Conservation (phyloP, 2,329 filamentous ascomycete species). For the Neocatenulostroma microsporum region DNA sequence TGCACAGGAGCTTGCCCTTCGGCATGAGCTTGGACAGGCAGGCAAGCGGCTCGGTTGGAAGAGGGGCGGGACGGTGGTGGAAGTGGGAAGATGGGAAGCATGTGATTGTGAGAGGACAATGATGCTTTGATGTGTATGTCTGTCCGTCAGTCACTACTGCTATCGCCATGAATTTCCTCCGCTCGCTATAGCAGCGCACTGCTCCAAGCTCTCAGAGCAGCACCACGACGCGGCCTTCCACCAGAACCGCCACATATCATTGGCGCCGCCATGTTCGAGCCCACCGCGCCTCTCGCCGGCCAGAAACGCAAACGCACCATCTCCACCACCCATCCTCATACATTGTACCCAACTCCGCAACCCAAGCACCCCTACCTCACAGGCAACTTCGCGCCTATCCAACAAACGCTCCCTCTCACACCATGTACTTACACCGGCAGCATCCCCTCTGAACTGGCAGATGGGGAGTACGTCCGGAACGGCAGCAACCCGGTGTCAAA, state of each 20-base stretch:
- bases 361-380: constrained; percentile 44
- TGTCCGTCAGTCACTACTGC: too few species aligned
- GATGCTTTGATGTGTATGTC: too few species aligned
- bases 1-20: too few species aligned
- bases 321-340: constrained; percentile 17
- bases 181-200: too few species aligned
- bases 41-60: too few species aligned
- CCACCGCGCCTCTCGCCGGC: constrained; percentile 12
- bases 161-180: too few species aligned
- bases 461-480: constrained; percentile 65
- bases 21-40: too few species aligned
- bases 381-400: constrained; percentile 63
- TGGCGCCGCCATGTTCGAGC: constrained; percentile 8
- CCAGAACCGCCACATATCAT: not conserved
- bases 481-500: constrained; percentile 61
- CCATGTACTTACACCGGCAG: constrained; percentile 50
- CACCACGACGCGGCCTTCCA: too few species aligned
- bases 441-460: constrained; percentile 58
- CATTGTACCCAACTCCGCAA: constrained; percentile 25
- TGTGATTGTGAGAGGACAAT: too few species aligned
- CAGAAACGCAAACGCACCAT: constrained; percentile 27
- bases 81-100: too few species aligned
- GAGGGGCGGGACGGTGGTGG: too few species aligned
- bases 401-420: constrained; percentile 48
- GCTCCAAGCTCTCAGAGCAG: too few species aligned